Evolutionary conservation across 768 basidiomycete species (phyloP).

Genomic region (Hypholoma fasciculare): DNA sequence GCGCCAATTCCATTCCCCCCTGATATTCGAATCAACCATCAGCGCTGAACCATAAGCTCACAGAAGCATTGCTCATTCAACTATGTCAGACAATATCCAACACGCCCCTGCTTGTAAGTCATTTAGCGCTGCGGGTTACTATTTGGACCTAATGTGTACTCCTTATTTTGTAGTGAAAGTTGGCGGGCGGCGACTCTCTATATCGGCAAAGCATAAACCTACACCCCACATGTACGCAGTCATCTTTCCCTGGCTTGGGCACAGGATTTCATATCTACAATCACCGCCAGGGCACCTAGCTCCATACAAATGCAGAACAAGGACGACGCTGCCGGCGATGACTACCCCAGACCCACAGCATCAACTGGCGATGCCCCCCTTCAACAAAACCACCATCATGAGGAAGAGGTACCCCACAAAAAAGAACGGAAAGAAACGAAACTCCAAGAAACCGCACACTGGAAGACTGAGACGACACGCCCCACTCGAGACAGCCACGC

Average conservation of each 20-base stretch:
- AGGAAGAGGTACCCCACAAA: conserved; percentile 47
- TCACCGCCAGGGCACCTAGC: neutral
- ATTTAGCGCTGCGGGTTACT: too few relatives aligned
- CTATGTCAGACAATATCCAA: conserved; percentile 1
- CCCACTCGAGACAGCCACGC: conserved; percentile 45
- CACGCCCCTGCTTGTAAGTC: conserved; percentile 1
- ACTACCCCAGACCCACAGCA: conserved; percentile 55
- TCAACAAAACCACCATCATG: conserved; percentile 38
- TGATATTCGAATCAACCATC: too few relatives aligned
- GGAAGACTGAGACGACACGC: conserved; percentile 46
- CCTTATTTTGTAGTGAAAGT: conserved; percentile 38
- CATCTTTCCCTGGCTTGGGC: too few relatives aligned
- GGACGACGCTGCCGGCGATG: conserved; percentile 14
- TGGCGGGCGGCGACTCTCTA: conserved; percentile 52
- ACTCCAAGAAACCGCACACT: conserved; percentile 42
- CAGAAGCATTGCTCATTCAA: too few relatives aligned
- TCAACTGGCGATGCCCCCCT: conserved; percentile 28
- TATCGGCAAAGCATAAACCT: conserved; percentile 38
- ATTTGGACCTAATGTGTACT: neutral
- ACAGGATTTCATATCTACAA: too few relatives aligned
- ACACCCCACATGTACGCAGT: conserved; percentile 28
- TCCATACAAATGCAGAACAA: conserved; percentile 25
- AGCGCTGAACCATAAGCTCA: neutral
- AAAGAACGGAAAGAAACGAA: conserved; percentile 53
- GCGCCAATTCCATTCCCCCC: neutral